Percentiles rank a stretch among this genome's conserved stretches.
Conservation (phyloP, 768 basidiomycete species). For the Mrakia blollopis region DNA sequence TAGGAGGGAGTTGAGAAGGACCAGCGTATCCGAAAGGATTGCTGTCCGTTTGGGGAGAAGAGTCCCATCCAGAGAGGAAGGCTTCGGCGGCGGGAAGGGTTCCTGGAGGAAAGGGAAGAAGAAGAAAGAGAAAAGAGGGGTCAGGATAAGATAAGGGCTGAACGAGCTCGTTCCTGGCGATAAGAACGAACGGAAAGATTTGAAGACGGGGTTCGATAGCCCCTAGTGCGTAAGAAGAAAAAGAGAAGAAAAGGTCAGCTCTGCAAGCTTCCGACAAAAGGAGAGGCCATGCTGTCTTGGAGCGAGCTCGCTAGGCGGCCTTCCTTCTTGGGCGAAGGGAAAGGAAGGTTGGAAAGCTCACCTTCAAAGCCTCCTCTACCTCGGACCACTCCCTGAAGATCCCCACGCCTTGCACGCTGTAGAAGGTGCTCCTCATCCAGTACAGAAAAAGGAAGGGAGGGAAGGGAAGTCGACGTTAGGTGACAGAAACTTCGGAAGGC, state of each 20-base stretch:
- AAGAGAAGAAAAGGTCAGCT: background rate
- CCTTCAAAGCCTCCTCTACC: conserved; percentile 8
- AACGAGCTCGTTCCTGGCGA: background rate
- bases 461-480: background rate
- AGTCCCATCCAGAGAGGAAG: conserved; percentile 14
- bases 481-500: background rate
- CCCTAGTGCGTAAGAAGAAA: background rate
- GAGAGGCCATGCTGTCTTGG: background rate
- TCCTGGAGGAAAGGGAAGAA: background rate
- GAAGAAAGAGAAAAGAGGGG: background rate
- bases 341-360: background rate
- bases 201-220: conserved; percentile 16
- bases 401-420: conserved; percentile 15
- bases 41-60: background rate
- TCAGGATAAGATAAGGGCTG: background rate
- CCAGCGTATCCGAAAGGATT: conserved; percentile 29
- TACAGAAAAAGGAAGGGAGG: background rate
- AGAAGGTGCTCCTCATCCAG: conserved; percentile 10
- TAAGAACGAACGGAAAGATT: conserved; percentile 23
- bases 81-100: conserved; percentile 26
- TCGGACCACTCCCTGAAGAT: conserved; percentile 18
- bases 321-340: too few species aligned
- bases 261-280: background rate
- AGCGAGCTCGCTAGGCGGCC: background rate
- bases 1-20: conserved; percentile 20